Conservation (phyloP, 257 asterid genomes). For the Solanum pinnatisectum region DNA sequence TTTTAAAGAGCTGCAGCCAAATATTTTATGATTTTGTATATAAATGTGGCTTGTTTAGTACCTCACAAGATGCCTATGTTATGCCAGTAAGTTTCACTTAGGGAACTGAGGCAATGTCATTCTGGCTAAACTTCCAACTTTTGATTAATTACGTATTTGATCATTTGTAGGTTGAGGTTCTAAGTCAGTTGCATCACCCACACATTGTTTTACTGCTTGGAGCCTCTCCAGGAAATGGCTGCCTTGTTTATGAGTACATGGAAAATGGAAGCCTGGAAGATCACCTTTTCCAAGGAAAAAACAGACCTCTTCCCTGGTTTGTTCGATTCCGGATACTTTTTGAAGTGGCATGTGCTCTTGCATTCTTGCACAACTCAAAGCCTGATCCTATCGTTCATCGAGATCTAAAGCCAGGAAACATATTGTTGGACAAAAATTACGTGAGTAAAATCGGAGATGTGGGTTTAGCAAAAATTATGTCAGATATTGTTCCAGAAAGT, state of each 20-base stretch:
- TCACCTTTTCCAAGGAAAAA: constrained; percentile 31
- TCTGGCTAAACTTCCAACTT: background rate
- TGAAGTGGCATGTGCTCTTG: constrained; percentile 84
- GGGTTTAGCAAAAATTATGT: constrained; percentile 72
- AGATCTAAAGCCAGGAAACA: constrained; percentile 87
- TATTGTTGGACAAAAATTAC: constrained; percentile 51
- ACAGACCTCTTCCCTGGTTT: constrained; percentile 65
- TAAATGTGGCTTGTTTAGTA: background rate
- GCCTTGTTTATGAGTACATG: constrained; percentile 81
- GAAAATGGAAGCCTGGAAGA: constrained; percentile 81
- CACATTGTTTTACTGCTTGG: constrained; percentile 65
- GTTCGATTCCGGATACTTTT: constrained; percentile 63
- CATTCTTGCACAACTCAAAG: constrained; percentile 72
- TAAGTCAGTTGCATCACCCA: constrained; percentile 75
- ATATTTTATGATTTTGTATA: background rate
- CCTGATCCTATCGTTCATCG: constrained; percentile 81
- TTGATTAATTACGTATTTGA: background rate
- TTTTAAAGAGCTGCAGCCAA: background rate
- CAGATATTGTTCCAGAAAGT: constrained; percentile 54
- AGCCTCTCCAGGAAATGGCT: constrained; percentile 78
- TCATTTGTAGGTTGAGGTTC: constrained; percentile 67
- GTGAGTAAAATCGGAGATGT: constrained; percentile 79
- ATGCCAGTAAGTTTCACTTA: background rate
- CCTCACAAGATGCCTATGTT: background rate
- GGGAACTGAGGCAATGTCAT: background rate